Base-by-base conservation (phyloP, 768 basidiomycete genomes). In the Lactifluus subvellereus region DNA sequence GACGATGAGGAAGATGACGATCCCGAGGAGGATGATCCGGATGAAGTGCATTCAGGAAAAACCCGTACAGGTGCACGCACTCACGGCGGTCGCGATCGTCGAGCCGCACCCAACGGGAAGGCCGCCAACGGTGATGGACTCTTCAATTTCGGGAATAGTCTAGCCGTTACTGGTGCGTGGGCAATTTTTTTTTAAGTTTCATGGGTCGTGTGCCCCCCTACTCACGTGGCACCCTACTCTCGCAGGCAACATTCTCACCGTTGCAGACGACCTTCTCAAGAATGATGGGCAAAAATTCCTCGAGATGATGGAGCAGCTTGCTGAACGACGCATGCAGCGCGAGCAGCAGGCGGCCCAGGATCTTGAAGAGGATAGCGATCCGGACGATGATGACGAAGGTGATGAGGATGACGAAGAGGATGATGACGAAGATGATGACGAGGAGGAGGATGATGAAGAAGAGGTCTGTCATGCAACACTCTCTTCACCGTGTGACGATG, bases 231-330 rank as follows among this genome's bases (percentile, higher is more conserved):
- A 66, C 67, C 66, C 60, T 66, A 68, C 49, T 68, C 65, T 70
- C 87, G 59, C 87, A 74, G 94, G 92, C 70, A 95, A 94, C 70
- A 98, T 99, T 72, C 81, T 99, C 50, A 99, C 97, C 22, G 96
- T 99, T 57, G 97, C 97, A 51, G 97, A 99, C 72, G 97, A 99
- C 77, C 83, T 99, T 50, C 81, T 99, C 69, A 97, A 97, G 80
- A 98, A 98, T 70, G 95, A 99, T 71, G 96, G 96, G 2, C 92
- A 94, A 71, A 98, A 97, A 78, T 99, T 99, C 78, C 78, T 99
- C 69, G 97, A 99, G 79, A 99, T 99, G 97, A 99, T 99, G 97
- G 97, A 98, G 74, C 94, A 96, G 75, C 83, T 99, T 20, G 95
- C 96, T 0, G 94, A 97, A 71, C 84, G 93, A 54, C 84, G 96